Percentiles rank a stretch among this genome's conserved stretches.
Evolutionary conservation across 179 eudicot species (phyloP).

Genomic region (Vitellaria paradoxa): DNA sequence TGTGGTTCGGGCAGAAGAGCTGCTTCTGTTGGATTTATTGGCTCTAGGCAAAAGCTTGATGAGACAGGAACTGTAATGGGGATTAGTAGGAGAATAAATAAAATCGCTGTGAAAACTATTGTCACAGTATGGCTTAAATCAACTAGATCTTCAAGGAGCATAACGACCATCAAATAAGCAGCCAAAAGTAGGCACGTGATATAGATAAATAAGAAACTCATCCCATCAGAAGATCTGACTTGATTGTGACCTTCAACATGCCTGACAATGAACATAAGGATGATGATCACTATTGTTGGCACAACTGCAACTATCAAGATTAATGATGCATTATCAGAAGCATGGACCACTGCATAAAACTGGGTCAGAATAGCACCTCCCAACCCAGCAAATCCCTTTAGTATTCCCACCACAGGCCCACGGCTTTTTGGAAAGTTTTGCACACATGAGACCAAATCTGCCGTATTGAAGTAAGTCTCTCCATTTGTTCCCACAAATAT

Average conservation of each 20-base stretch:
- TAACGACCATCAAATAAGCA: slow-evolving; percentile 80
- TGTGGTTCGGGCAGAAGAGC: slow-evolving; percentile 42
- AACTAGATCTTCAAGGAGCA: slow-evolving; percentile 76
- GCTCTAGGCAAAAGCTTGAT: slow-evolving; percentile 39
- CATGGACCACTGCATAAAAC: slow-evolving; percentile 41
- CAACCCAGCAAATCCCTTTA: slow-evolving; percentile 52
- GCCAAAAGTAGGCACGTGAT: slow-evolving; percentile 76
- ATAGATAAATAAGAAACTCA: slow-evolving; percentile 62
- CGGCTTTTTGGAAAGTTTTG: slow-evolving; percentile 53
- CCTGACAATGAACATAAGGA: slow-evolving; percentile 74
- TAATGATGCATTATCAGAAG: slow-evolving; percentile 80
- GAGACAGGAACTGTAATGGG: slow-evolving; percentile 62
- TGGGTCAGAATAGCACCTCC: slow-evolving; percentile 48
- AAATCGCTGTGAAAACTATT: slow-evolving; percentile 48
- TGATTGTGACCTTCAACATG: slow-evolving; percentile 91
- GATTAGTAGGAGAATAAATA: slow-evolving; percentile 52
- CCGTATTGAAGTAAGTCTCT: slow-evolving; percentile 51
- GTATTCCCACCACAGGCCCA: slow-evolving; percentile 51
- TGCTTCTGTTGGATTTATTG: slow-evolving; percentile 42
- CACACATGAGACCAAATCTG: slow-evolving; percentile 44
- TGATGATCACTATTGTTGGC: slow-evolving; percentile 70
- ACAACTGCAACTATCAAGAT: slow-evolving; percentile 91
- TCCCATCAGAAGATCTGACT: slow-evolving; percentile 59
- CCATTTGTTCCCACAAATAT: slow-evolving; percentile 51
- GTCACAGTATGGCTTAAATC: slow-evolving; percentile 50